Evolutionary conservation across 768 basidiomycete genomes (phyloP), one percentile per base, ranked within the genome.

Genomic region (Suillus subalutaceus): DNA sequence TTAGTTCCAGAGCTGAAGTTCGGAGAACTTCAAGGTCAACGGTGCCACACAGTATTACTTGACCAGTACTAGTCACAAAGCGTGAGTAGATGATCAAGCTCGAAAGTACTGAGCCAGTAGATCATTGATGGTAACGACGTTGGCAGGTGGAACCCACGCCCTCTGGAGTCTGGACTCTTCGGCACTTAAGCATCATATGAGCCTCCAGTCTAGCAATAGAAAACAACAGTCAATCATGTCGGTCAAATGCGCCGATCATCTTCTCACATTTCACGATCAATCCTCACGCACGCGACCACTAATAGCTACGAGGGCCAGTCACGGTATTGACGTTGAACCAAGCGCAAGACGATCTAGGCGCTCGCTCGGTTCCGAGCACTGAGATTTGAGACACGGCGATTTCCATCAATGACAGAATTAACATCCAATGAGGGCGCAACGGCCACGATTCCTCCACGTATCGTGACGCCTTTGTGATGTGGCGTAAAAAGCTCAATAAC

Each of bases 401-500:
- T 59, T 23, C 57, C 23, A 26, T 30, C 40, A 10, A 43, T 41
- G 26, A 43, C 40, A 30, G 4, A 30, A 43, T 43, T 60, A 32
- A 30, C 41, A 32, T 30, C 59, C 40, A 60, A 41, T 20, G 0
- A 59, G 26, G 16, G 23, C 38, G 15, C 38, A 40, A 41, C 58
- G 43, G 26, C 40, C 26, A 41, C 23, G 26, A 26, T 26, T 26
- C 38, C 10, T 32, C 59, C 41, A 59, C 58, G 59, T 9, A 15
- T 12, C 10, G 20, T 4, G 18, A 20, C 18, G 20, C 3, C 10
- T 43, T 26, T 26, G 18, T 30, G 40, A 41, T 43, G 26, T 9
- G 58, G 6, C 58, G 18, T 43, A 30, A 46, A 63, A 65, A 38
- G n/a, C 59, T 63, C 59, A 63, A 44, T 50, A 65, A 32, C 26